Evolutionary conservation across 2,329 filamentous ascomycete genomes (phyloP).

Genomic region (Daldinia sp.): DNA sequence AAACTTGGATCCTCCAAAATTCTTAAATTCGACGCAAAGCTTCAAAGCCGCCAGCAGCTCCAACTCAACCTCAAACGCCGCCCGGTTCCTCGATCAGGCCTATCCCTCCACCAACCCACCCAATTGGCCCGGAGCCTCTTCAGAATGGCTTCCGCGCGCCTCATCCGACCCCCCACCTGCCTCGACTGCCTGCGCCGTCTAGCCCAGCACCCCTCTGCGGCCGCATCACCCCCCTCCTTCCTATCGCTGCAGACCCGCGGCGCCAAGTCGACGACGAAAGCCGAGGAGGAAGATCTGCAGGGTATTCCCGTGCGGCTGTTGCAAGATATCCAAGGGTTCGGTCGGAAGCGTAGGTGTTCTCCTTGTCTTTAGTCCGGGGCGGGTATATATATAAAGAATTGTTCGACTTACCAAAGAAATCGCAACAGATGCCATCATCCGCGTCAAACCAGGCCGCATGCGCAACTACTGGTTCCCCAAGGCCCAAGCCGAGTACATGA

Average conservation of each 20-base stretch:
- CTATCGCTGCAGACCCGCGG: slow-evolving; percentile 44
- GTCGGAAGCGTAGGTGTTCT: slow-evolving; percentile 47
- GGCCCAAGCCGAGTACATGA: slow-evolving; percentile 48
- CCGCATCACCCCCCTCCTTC: slow-evolving; percentile 33
- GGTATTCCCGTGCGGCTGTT: slow-evolving; percentile 56
- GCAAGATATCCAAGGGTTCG: slow-evolving; percentile 52
- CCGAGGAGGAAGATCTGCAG: slow-evolving; percentile 49
- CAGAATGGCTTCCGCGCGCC: slow-evolving; percentile 38
- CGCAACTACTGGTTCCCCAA: slow-evolving; percentile 49
- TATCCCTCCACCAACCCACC: neutral
- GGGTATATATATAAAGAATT: neutral
- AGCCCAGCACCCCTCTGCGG: slow-evolving; percentile 32
- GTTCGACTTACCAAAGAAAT: neutral
- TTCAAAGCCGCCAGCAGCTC: too few species aligned
- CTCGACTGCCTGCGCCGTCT: slow-evolving; percentile 47
- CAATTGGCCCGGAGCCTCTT: slow-evolving; percentile 8
- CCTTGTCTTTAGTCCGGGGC: too few species aligned
- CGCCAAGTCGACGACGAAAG: slow-evolving; percentile 48
- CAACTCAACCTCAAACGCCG: too few species aligned
- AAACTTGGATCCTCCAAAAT: slow-evolving; percentile 20
- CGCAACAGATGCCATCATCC: slow-evolving; percentile 46
- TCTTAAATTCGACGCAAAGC: slow-evolving; percentile 19
- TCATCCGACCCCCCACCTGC: slow-evolving; percentile 44
- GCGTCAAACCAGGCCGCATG: slow-evolving; percentile 48
- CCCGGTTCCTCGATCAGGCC: neutral